Evolutionary conservation across 2,329 filamentous ascomycete species (phyloP).

Genomic region (Xylaria sp.): DNA sequence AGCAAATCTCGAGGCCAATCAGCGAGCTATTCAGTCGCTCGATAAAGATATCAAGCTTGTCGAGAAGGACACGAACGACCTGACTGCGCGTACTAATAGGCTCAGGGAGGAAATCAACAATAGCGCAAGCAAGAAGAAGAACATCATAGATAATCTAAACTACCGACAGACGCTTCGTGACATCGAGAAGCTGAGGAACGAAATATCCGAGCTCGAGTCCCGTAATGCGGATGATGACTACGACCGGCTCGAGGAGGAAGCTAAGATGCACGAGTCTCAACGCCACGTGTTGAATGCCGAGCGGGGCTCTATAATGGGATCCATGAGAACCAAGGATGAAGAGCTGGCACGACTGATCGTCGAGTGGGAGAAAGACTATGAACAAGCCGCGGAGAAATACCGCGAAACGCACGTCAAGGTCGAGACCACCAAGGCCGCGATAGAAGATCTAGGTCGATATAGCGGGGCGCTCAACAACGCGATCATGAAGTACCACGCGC

Average conservation of each 20-base stretch:
- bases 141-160: conserved; percentile 85
- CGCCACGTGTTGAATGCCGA: conserved; percentile 73
- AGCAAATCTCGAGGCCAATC: conserved; percentile 68
- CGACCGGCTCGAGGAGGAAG: conserved; percentile 71
- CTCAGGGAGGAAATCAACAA: conserved; percentile 77
- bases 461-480: conserved; percentile 86
- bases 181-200: conserved; percentile 66
- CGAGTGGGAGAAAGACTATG: conserved; percentile 87
- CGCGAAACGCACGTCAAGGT: conserved; percentile 88
- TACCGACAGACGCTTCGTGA: conserved; percentile 76
- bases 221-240: conserved; percentile 85
- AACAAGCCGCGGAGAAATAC: conserved; percentile 77
- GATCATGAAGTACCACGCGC: conserved; percentile 92
- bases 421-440: conserved; percentile 87
- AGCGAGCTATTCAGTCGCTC: conserved; percentile 68
- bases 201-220: conserved; percentile 74
- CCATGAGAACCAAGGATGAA: conserved; percentile 82
- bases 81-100: conserved; percentile 74
- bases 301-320: conserved; percentile 73
- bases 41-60: conserved; percentile 66
- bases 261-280: conserved; percentile 65
- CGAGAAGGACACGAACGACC: conserved; percentile 67
- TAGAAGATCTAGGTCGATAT: conserved; percentile 86
- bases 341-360: conserved; percentile 72
- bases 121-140: conserved; percentile 80